Base-by-base conservation (phyloP, 371 early-diverging fungal species). In the Apophysomyces sp. region DNA sequence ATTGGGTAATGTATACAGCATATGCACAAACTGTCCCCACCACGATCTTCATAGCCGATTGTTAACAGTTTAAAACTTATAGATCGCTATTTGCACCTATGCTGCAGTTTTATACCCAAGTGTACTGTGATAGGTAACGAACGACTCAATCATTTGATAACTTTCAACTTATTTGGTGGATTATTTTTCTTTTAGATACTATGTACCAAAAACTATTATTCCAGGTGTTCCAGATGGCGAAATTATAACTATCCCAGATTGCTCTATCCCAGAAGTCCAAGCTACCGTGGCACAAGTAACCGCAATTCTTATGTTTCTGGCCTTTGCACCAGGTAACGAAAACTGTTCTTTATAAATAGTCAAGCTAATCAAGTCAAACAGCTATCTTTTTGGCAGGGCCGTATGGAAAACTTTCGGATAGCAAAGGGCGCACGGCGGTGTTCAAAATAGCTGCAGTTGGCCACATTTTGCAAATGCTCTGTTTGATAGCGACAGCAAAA, bases 241-340 rank as follows among this genome's bases (percentile, higher is more conserved):
- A 21, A 57, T 66, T 55, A 55, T 65, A 9, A 71, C 78, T 9
- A 51, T 69, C 9, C 66, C 66, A 52, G 65, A 74, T 36, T 81
- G 81, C 49, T 40, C 72, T 30, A 69, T 81, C 9, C 81, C 81
- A 26, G 75, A 76, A 68, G 67, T 81, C 9, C 81, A 81, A 61
- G 31, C 68, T 4, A 40, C 71, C 37, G 78, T 81, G 11, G 71
- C 77, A 7, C 34, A 63, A 24, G 70, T 66, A 7, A 67, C 67
- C 53, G 78, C 77, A 1, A 40, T 70, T 18, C 66, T 76, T 16
- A 51, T 67, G 57, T 65, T 78, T 29, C 40, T 77, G 1, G 41
- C 60, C 16, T 70, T 61, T 49, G 67, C 52, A 26, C 64, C 72
- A 24, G 53, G 80, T 80, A 71, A 62, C 3, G 18, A 26, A 21